Percentiles rank a stretch among this genome's conserved stretches.
Conservation (phyloP, 1,139 yeast genomes). For the Lodderomyces theae region DNA sequence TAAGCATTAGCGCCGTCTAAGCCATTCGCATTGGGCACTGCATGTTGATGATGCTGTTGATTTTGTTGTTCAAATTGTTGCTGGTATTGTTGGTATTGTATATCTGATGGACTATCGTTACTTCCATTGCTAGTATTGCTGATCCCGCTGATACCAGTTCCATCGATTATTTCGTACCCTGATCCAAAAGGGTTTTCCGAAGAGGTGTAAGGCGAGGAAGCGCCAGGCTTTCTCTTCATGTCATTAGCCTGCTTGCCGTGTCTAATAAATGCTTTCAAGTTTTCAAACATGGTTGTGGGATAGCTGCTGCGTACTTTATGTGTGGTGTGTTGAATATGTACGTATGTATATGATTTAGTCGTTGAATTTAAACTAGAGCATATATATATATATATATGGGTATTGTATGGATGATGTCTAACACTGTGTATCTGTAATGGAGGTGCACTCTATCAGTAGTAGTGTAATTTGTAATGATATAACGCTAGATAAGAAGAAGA, state of each 20-base stretch:
- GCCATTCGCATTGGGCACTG: background rate
- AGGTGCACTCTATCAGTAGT: too few relatives aligned
- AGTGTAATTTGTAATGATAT: too few relatives aligned
- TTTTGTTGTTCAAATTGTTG: constrained; percentile 8
- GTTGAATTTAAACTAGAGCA: too few relatives aligned
- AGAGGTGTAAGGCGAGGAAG: constrained; percentile 5
- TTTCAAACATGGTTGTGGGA: constrained; percentile 44
- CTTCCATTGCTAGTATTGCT: background rate
- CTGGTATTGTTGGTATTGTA: constrained; percentile 6
- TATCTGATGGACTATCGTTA: constrained; percentile 2
- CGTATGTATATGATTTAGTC: too few relatives aligned
- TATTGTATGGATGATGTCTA: too few relatives aligned
- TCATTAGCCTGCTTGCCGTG: constrained; percentile 77
- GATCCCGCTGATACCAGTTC: background rate
- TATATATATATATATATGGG: too few relatives aligned
- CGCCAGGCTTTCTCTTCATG: constrained; percentile 21
- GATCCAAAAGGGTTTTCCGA: constrained; percentile 7
- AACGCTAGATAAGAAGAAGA: too few relatives aligned
- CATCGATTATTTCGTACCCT: constrained; percentile 5
- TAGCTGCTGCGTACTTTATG: too few relatives aligned
- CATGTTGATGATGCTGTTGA: too few relatives aligned
- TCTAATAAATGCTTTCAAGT: constrained; percentile 75
- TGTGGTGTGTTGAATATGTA: background rate
- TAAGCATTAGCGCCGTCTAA: constrained; percentile 9
- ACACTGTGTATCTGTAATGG: too few relatives aligned